phyloP scores from a whole-genome alignment of 768 basidiomycete species.

The Hericium erinaceus region DNA sequence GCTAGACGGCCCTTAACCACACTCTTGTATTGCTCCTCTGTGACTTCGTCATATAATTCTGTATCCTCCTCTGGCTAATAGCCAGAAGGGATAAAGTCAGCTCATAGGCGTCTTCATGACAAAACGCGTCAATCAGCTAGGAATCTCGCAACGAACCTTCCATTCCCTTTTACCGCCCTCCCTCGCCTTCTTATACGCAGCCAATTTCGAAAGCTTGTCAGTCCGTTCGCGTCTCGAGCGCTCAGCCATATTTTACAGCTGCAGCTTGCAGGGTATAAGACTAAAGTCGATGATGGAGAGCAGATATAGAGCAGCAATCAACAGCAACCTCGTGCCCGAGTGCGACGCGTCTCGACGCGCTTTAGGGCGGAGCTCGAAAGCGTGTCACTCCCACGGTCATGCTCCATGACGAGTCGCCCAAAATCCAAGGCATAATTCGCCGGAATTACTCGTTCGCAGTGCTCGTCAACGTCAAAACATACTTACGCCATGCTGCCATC shows the following conservation, averaged over 20 bases:
- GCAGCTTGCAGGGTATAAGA: not conserved
- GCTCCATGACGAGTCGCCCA: not conserved
- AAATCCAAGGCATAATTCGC: no score
- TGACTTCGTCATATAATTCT: conserved; percentile 80
- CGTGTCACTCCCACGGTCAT: conserved; percentile 10
- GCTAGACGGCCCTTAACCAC: conserved; percentile 81
- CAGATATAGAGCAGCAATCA: not conserved
- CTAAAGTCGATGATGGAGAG: not conserved
- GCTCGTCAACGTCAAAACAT: no score
- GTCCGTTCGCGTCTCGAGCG: conserved; percentile 18
- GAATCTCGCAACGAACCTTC: conserved; percentile 36
- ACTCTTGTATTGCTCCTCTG: conserved; percentile 78
- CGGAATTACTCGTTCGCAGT: no score
- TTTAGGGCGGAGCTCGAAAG: conserved; percentile 21
- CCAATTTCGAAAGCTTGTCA: conserved; percentile 36
- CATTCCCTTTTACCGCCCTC: conserved; percentile 49
- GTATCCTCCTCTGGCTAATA: conserved; percentile 42
- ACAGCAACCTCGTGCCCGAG: not conserved
- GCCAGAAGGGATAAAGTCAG: conserved; percentile 14
- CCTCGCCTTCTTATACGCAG: conserved; percentile 35
- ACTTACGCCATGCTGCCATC: conserved; percentile 4
- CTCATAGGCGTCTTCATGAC: not conserved
- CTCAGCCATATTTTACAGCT: conserved; percentile 18
- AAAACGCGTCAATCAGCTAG: conserved; percentile 4
- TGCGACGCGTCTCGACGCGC: conserved; percentile 18